Percentiles rank a stretch among this genome's conserved stretches.
These are phyloP conservation scores for Emydomyces testavorans DNA, from an alignment of 2,329 filamentous ascomycete genomes.

Conservation along the genomic window DNA sequence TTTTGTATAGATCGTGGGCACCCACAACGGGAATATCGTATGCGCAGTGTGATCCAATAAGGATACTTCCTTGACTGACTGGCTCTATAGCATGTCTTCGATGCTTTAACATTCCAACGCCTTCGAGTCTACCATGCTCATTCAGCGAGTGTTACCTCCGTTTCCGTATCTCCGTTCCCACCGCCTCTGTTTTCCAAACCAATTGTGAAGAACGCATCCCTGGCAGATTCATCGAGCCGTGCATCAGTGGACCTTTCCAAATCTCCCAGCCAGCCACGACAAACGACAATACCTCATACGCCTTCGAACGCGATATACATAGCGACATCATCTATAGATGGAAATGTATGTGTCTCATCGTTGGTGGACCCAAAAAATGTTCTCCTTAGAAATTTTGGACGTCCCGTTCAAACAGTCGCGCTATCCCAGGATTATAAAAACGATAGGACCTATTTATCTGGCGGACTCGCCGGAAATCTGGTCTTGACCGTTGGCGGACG, in stretches of 20 bases:
- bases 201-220: not conserved
- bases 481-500: slow-evolving; percentile 76
- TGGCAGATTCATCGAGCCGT: slow-evolving; percentile 7
- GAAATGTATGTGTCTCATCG: slow-evolving; percentile 85
- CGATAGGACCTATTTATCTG: slow-evolving; percentile 80
- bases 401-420: slow-evolving; percentile 82
- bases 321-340: slow-evolving; percentile 87
- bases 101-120: slow-evolving; percentile 67
- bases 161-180: slow-evolving; percentile 82
- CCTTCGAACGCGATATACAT: slow-evolving; percentile 89
- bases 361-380: slow-evolving; percentile 82
- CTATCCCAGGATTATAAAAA: slow-evolving; percentile 91
- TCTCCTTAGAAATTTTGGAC: slow-evolving; percentile 79
- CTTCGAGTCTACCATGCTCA: slow-evolving; percentile 86
- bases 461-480: slow-evolving; percentile 75
- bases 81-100: slow-evolving; percentile 60
- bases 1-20: slow-evolving; percentile 72
- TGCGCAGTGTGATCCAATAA: slow-evolving; percentile 28
- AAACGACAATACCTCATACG: slow-evolving; percentile 49
- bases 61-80: slow-evolving; percentile 21
- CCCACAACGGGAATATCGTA: slow-evolving; percentile 93
- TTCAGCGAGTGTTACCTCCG: slow-evolving; percentile 74
- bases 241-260: slow-evolving; percentile 20
- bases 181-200: slow-evolving; percentile 40
- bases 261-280: slow-evolving; percentile 14